A percentile compares a stretch with the other conserved stretches of the same genome.
Evolutionary conservation across 1,284 basidiomycete genomes (phyloP).

Genomic region (Laetiporus sulphureus): DNA sequence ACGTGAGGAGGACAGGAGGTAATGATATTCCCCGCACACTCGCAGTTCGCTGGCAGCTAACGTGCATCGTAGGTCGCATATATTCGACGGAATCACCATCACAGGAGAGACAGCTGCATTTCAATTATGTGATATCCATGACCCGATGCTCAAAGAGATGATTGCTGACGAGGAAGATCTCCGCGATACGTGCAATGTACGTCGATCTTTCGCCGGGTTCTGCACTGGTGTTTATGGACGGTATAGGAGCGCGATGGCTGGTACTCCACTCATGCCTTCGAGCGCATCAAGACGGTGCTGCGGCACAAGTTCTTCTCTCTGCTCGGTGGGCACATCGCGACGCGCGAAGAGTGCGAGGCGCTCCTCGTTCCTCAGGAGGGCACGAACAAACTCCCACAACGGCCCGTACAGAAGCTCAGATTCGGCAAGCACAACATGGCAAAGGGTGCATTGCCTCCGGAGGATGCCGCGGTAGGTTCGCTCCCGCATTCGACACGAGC

Average conservation of each 20-base stretch:
- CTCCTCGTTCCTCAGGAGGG: constrained; percentile 47
- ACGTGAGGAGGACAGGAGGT: constrained; percentile 23
- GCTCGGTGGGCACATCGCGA: constrained; percentile 65
- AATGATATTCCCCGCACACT: neutral
- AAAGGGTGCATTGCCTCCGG: constrained; percentile 70
- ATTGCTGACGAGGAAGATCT: constrained; percentile 68
- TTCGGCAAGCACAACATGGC: constrained; percentile 80
- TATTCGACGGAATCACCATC: constrained; percentile 82
- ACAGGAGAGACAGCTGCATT: constrained; percentile 85
- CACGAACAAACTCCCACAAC: constrained; percentile 31
- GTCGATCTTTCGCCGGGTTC: constrained; percentile 19
- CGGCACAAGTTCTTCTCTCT: constrained; percentile 82
- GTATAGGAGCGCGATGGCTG: constrained; percentile 77
- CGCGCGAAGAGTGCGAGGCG: constrained; percentile 65
- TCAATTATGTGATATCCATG: constrained; percentile 88
- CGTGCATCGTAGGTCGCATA: constrained; percentile 50
- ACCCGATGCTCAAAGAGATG: constrained; percentile 75
- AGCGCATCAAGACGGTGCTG: constrained; percentile 80
- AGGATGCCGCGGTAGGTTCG: constrained; percentile 67
- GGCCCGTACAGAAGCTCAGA: constrained; percentile 37
- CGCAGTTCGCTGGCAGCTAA: constrained; percentile 1
- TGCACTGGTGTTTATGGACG: neutral
- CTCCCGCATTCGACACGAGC: neutral
- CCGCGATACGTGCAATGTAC: constrained; percentile 65
- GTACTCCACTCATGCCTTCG: constrained; percentile 71